Base-by-base conservation (phyloP, 148 eudicot species). In the Nepenthes mirabilis region DNA sequence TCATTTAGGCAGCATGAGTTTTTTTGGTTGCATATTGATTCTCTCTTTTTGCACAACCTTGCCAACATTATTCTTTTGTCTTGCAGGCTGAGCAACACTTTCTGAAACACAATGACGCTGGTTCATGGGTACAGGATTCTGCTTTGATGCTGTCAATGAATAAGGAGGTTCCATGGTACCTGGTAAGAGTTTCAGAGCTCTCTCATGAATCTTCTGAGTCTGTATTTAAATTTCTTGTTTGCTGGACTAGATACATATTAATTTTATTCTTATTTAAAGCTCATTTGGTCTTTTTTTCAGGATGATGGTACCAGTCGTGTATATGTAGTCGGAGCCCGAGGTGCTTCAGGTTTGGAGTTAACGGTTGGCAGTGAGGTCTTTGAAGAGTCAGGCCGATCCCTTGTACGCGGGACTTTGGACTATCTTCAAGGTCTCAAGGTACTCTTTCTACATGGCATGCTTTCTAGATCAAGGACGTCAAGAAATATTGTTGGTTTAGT, bases 121-220 rank as follows among this genome's bases (percentile, higher is more conserved):
- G 99, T 72, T 89, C 97, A 14, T 94, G 99, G 99, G 82, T 89
- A 69, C 97, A 89, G 69, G 99, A 94, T 81, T 94, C 97, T 43
- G 95, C 97, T 43, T 61, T 86, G 68, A 81, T 94, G 91, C 82
- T 86, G 11, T 94, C 89, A 57, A 76, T 71, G 96, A 78, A 82
- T 63, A 81, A 82, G 73, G 99, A 94, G 79, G 97, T 86, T 58
- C 95, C 97, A 4, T 94, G 99, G 99, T 89, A 82, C 77, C 64
- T 89, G 86, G 97, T 94, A 69, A 82, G 61, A 12, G 7, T 54
- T 55, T n/a, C 52, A 5, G 52, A 5, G 52, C 52, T 11, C 3
- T 49, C 10, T 11, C 52, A 49, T 1, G 52, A 11, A 49, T n/a
- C 52, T 49, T 6, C 14, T n/a, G 52, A n/a, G 11, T 6, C 52